A percentile compares a stretch with the other conserved stretches of the same genome.
phyloP scores from a whole-genome alignment of 1,284 basidiomycete genomes.

The Papiliotrema fonsecae region DNA sequence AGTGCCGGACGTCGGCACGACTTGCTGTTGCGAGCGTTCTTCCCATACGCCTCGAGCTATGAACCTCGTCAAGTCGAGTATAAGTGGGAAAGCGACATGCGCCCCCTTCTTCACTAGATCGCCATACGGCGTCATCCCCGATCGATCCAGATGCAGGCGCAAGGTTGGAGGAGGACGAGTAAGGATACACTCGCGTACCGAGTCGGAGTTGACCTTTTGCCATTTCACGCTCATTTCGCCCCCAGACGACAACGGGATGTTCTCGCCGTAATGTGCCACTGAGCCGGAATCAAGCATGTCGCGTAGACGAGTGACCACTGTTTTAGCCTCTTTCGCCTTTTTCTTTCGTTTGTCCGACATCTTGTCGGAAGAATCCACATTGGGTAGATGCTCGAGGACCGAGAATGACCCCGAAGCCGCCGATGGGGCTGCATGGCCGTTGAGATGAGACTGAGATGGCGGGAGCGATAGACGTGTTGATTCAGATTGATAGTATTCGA shows the following conservation, averaged over 20 bases:
- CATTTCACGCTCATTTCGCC: slow-evolving; percentile 28
- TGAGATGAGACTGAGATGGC: slow-evolving; percentile 7
- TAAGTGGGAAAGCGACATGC: slow-evolving; percentile 72
- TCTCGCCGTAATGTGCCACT: slow-evolving; percentile 19
- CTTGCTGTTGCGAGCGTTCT: slow-evolving; percentile 14
- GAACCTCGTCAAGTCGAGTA: slow-evolving; percentile 78
- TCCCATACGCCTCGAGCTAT: slow-evolving; percentile 40
- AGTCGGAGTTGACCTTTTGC: slow-evolving; percentile 33
- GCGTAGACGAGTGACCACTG: slow-evolving; percentile 59
- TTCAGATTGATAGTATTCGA: slow-evolving; percentile 38
- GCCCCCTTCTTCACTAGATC: slow-evolving; percentile 76
- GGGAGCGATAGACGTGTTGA: slow-evolving; percentile 30
- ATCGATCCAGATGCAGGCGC: slow-evolving; percentile 80
- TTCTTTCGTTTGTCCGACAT: slow-evolving; percentile 60
- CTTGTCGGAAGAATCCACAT: slow-evolving; percentile 9
- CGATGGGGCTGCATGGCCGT: background rate
- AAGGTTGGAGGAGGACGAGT: slow-evolving; percentile 72
- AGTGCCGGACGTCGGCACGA: background rate
- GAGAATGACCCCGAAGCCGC: slow-evolving; percentile 21
- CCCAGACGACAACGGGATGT: slow-evolving; percentile 6
- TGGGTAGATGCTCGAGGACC: slow-evolving; percentile 17
- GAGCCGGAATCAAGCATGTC: slow-evolving; percentile 58
- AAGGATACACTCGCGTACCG: slow-evolving; percentile 32
- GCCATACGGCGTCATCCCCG: slow-evolving; percentile 62
- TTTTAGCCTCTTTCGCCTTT: slow-evolving; percentile 62